These are phyloP conservation scores for Davidsoniella australis DNA, from an alignment of 2,329 filamentous ascomycete species.

Conservation along the genomic window DNA sequence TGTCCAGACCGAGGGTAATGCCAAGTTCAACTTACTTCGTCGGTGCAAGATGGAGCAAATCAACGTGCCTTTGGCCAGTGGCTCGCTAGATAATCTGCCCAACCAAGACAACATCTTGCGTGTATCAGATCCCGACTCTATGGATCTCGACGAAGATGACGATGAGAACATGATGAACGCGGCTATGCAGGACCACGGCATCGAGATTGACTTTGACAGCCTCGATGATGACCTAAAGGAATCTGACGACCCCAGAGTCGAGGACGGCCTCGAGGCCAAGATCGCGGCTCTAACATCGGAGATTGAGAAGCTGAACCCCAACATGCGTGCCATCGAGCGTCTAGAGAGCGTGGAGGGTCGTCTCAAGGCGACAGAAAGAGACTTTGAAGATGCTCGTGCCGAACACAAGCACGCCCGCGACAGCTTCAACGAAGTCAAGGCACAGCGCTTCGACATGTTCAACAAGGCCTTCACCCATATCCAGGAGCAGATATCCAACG, in stretches of 20 bases:
- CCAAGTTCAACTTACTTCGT: slow-evolving; percentile 68
- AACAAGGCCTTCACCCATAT: slow-evolving; percentile 92
- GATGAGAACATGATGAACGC: slow-evolving; percentile 44
- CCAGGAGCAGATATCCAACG: slow-evolving; percentile 78
- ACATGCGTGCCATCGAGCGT: slow-evolving; percentile 88
- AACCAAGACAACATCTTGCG: slow-evolving; percentile 61
- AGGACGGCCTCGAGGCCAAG: slow-evolving; percentile 60
- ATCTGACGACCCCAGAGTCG: slow-evolving; percentile 52
- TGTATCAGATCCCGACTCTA: slow-evolving; percentile 65
- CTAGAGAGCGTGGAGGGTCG: slow-evolving; percentile 72
- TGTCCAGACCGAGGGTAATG: slow-evolving; percentile 68
- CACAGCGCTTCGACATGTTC: slow-evolving; percentile 75
- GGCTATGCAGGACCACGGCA: slow-evolving; percentile 74
- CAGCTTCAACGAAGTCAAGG: slow-evolving; percentile 68
- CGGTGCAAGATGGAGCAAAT: slow-evolving; percentile 91
- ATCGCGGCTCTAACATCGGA: slow-evolving; percentile 59
- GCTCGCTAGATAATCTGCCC: slow-evolving; percentile 70
- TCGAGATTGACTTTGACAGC: slow-evolving; percentile 69
- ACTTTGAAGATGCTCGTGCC: slow-evolving; percentile 71
- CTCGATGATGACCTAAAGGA: slow-evolving; percentile 70
- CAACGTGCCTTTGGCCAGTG: slow-evolving; percentile 57
- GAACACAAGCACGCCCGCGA: slow-evolving; percentile 59
- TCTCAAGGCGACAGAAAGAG: slow-evolving; percentile 68
- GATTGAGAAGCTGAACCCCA: slow-evolving; percentile 87
- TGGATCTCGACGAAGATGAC: slow-evolving; percentile 64